Evolutionary conservation across 305 asterid genomes (phyloP), one percentile per base, ranked within the genome.

Genomic region (Solanum chacoense): DNA sequence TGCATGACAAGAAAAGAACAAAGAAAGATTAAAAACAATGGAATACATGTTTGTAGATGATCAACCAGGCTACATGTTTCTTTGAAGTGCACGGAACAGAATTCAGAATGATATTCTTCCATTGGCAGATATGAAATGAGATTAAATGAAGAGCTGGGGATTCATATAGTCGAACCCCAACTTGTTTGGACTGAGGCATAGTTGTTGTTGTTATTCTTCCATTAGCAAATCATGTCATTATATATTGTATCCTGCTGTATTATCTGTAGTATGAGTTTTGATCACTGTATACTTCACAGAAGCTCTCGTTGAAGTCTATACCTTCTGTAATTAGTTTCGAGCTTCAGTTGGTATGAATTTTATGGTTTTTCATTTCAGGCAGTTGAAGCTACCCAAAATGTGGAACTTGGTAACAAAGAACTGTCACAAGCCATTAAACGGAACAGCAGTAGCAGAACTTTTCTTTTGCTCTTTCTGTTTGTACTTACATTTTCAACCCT

Each of bases 361-460:
- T 50, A 6, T 31, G 13, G 4, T 31, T 84, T 85, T 50, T 87
- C 50, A 8, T 85, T 34, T 74, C 67, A 92, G 94, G 94, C 93
- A 20, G 72, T 92, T 50, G 98, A 95, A 92, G 99, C 99, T 38
- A 95, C 99, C 38, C 92, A 89, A 81, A 95, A 96, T 65, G 99
- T 96, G 87, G 98, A 94, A 91, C 95, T 95, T 35, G 99, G 99
- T 69, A 95, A 96, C 93, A 95, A 95, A 88, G 98, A 95, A 93
- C 89, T 96, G 88, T 89, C 96, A 16, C 95, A 94, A 88, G 99
- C 98, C 91, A 95, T 97, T 88, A 95, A 94, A 88, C 88, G 98
- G 91, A 96, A 95, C 89, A 95, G 98, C 94, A 91, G 98, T 90
- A 93, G 94, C 90, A 87, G 99, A 90, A 96, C 98, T 29, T 96